phyloP scores from a whole-genome alignment of 2,329 filamentous ascomycete genomes.

The Didymella pinodella region DNA sequence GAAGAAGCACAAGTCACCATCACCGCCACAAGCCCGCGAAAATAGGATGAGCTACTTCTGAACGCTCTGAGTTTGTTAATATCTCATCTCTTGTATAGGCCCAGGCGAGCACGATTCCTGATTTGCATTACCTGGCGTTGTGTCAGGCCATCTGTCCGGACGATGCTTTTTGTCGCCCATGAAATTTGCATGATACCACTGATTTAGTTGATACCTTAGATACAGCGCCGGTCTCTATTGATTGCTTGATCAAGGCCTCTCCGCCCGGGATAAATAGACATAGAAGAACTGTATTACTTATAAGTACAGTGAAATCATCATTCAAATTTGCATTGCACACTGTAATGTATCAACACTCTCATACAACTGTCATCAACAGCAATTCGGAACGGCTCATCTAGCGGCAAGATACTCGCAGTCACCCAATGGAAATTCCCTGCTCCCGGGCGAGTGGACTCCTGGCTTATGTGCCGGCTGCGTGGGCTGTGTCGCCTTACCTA shows the following conservation, averaged over 20 bases:
- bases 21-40: not conserved
- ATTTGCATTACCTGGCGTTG: slow-evolving; percentile 19
- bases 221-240: slow-evolving; percentile 3
- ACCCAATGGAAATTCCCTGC: not conserved
- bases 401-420: not conserved
- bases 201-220: not conserved
- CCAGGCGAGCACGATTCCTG: slow-evolving; percentile 3
- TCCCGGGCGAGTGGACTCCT: not conserved
- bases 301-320: not conserved
- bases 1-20: slow-evolving; percentile 6
- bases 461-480: not conserved
- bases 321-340: not conserved
- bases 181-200: slow-evolving; percentile 17
- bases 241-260: not conserved
- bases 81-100: not conserved
- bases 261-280: not conserved
- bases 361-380: not conserved
- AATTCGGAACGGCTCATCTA: not conserved
- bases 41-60: not conserved
- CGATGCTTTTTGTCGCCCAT: not conserved
- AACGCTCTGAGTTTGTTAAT: not conserved
- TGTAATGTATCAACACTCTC: not conserved
- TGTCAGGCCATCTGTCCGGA: slow-evolving; percentile 6
- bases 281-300: not conserved
- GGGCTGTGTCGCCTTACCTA: not conserved